Evolutionary conservation across 2,329 filamentous ascomycete species (phyloP), one percentile per base, ranked within the genome.

Genomic region (Paraconiothyrium sp.): DNA sequence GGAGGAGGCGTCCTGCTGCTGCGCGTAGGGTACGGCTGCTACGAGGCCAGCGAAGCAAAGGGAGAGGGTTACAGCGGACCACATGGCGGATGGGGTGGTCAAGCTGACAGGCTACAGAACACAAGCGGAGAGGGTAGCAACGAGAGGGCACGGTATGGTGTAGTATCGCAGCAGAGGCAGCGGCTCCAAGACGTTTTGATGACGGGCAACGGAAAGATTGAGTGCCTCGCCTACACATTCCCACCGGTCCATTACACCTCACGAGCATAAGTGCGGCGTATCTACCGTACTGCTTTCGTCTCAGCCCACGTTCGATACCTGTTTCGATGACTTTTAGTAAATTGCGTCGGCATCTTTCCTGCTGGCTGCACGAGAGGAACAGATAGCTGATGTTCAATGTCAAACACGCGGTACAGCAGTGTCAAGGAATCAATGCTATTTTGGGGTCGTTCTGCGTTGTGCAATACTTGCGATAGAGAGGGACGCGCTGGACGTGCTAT

Each of bases 401-500:
- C 61, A 64, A 66, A 66, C 65, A 24, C 13, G 2, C 46, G 27
- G 2, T 39, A 16, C 30, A 35, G 24, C 30, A 47, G 5, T 49
- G 57, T 58, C 32, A 9, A 50, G 35, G 30, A 4, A 16, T 30
- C 3, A 35, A 44, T 34, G 58, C 65, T 72, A 68, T 65, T 66
- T 54, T 66, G 69, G 59, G 70, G 41, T 48, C 34, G 34, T 34
- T 50, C 35, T 43, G 24, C 30, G 46, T 37, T 27, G 35, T 37
- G 34, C 39, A 14, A 46, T 63, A 7, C 60, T 63, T 58, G 60
- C 54, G 56, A 52, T 63, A 41, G 66, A 57, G 43, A 22, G 54
- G 52, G 35, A 52, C 34, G 52, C 24, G 54, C 44, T 58, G 55
- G 50, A 7, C 34, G 46, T 68, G 70, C 68, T 72, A 57, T 72